phyloP scores from a whole-genome alignment of 2,329 filamentous ascomycete genomes.

The Rhynchosporium graminicola region DNA sequence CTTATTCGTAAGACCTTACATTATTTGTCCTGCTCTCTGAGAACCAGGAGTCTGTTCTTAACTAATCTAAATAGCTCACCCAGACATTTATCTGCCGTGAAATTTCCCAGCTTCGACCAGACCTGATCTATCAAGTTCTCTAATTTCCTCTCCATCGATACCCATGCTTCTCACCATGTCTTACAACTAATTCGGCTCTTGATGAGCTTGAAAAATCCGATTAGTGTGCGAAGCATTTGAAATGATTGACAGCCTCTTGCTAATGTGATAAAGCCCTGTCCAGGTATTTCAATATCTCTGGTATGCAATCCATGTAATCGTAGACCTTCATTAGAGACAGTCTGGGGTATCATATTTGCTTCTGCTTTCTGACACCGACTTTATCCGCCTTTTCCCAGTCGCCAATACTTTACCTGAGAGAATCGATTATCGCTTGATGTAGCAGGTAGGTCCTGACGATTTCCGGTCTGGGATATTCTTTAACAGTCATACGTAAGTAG shows the following conservation, averaged over 20 bases:
- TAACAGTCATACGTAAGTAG: too few relatives aligned
- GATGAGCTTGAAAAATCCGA: slow-evolving; percentile 49
- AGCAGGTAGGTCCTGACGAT: slow-evolving; percentile 47
- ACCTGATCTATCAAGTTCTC: slow-evolving; percentile 28
- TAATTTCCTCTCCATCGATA: slow-evolving; percentile 40
- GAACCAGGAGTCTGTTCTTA: neutral
- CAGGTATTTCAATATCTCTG: slow-evolving; percentile 42
- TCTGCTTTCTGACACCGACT: slow-evolving; percentile 43
- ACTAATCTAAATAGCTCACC: slow-evolving; percentile 42
- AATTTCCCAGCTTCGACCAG: slow-evolving; percentile 36
- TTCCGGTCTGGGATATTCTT: slow-evolving; percentile 42
- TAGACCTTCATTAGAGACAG: slow-evolving; percentile 16
- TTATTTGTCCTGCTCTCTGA: neutral
- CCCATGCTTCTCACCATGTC: too few relatives aligned
- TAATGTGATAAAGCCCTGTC: slow-evolving; percentile 41
- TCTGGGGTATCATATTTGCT: slow-evolving; percentile 44
- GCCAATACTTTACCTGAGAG: slow-evolving; percentile 45
- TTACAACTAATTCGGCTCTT: slow-evolving; percentile 49
- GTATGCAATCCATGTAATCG: slow-evolving; percentile 47
- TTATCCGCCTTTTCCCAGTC: slow-evolving; percentile 44
- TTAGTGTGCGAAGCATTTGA: slow-evolving; percentile 43
- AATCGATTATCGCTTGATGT: slow-evolving; percentile 46
- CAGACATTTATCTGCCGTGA: slow-evolving; percentile 45
- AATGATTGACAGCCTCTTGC: slow-evolving; percentile 46
- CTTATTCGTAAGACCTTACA: neutral